A percentile compares a stretch with the other conserved stretches of the same genome.
Evolutionary conservation across 192 early-diverging fungal genomes (phyloP).

Genomic region (Coemansia sp.): DNA sequence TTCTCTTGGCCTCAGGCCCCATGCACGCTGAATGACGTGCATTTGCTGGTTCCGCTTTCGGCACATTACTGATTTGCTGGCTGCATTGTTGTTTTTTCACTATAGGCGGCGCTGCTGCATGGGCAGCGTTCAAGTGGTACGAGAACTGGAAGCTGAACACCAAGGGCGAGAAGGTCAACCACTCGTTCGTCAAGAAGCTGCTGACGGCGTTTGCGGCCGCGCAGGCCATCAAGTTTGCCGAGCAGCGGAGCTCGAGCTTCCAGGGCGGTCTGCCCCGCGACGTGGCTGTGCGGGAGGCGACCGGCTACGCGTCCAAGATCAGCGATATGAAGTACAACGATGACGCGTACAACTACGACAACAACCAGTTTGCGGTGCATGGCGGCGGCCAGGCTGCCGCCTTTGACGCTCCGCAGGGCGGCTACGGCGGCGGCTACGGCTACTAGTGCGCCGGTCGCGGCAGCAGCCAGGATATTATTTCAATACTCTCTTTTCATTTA

Average conservation of each 20-base stretch:
- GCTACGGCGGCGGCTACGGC: conserved; percentile 1
- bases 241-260: conserved; percentile 42
- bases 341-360: conserved; percentile 4
- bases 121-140: conserved; percentile 51
- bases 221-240: conserved; percentile 45
- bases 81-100: neutral
- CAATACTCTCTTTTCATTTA: neutral
- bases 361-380: neutral
- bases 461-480: neutral
- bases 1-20: neutral
- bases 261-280: conserved; percentile 44
- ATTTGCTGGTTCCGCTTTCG: no score
- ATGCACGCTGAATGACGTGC: no score
- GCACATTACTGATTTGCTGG: neutral
- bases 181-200: conserved; percentile 43
- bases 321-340: conserved; percentile 20
- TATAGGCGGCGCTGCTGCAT: conserved; percentile 51
- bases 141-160: conserved; percentile 38
- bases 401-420: conserved; percentile 9
- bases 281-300: conserved; percentile 28
- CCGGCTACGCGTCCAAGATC: conserved; percentile 7
- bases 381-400: conserved; percentile 22
- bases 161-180: conserved; percentile 44
- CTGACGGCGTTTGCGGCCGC: conserved; percentile 45
- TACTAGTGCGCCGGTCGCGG: conserved; percentile 2